phyloP scores from a whole-genome alignment of 129 eudicot genomes.

The carrot (Daucus carota) region DH1_v3.0 NC_030382.2:58041501-58042000 shows the following conservation, averaged over 20 bases:
- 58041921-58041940: conserved; percentile 39
- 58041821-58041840: conserved; percentile 66
- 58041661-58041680: background rate
- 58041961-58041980: conserved; percentile 12
- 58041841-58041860: conserved; percentile 78
- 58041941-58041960: conserved; percentile 36
- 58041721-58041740: background rate
- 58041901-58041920: conserved; percentile 23
- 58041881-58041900: conserved; percentile 30
- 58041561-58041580: conserved; percentile 53
- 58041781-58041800: conserved; percentile 54
- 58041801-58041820: conserved; percentile 58
- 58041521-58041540: conserved; percentile 79
- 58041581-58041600: background rate
- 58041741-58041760: background rate
- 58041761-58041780: no score
- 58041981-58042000: conserved; percentile 5
- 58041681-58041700: background rate
- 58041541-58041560: conserved; percentile 70
- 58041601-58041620: background rate
- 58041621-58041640: background rate
- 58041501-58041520: conserved; percentile 57
- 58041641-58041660: background rate
- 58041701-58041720: background rate
- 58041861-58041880: conserved; percentile 63